Conservation (phyloP, 176 grass and related monocot genomes). For the Juncus inflexus region DNA sequence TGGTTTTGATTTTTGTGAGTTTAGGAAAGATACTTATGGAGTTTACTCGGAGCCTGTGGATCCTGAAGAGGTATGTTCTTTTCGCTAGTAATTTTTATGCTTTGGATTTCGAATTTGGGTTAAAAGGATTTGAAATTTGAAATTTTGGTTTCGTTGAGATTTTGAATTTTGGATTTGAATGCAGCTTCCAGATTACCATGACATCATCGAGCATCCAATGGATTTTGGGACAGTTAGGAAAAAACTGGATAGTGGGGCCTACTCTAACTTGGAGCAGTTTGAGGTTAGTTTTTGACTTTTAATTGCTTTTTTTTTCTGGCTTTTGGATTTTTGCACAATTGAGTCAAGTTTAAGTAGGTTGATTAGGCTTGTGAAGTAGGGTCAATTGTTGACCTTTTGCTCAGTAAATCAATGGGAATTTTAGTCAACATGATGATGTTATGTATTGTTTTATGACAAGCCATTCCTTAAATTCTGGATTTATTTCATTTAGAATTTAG, state of each 20-base stretch:
- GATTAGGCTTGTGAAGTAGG: neutral
- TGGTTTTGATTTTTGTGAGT: slow-evolving; percentile 9
- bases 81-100: neutral
- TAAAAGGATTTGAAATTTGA: neutral
- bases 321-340: slow-evolving; percentile 14
- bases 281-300: slow-evolving; percentile 38
- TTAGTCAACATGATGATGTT: slow-evolving; percentile 3
- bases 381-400: slow-evolving; percentile 9
- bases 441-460: neutral
- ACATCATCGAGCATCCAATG: slow-evolving; percentile 43
- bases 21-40: slow-evolving; percentile 42
- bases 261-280: slow-evolving; percentile 44
- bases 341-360: neutral
- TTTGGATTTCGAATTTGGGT: neutral
- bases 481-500: too few relatives aligned
- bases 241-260: slow-evolving; percentile 28
- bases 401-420: neutral
- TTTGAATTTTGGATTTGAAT: neutral
- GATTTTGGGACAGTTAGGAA: slow-evolving; percentile 43
- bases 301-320: neutral
- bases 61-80: slow-evolving; percentile 38
- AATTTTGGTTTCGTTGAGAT: slow-evolving; percentile 5
- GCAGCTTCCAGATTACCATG: slow-evolving; percentile 53
- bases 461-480: neutral
- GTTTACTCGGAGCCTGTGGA: slow-evolving; percentile 52